Evolutionary conservation across 768 basidiomycete species (phyloP), one percentile per base, ranked within the genome.

Genomic region (Cubamyces sp.): DNA sequence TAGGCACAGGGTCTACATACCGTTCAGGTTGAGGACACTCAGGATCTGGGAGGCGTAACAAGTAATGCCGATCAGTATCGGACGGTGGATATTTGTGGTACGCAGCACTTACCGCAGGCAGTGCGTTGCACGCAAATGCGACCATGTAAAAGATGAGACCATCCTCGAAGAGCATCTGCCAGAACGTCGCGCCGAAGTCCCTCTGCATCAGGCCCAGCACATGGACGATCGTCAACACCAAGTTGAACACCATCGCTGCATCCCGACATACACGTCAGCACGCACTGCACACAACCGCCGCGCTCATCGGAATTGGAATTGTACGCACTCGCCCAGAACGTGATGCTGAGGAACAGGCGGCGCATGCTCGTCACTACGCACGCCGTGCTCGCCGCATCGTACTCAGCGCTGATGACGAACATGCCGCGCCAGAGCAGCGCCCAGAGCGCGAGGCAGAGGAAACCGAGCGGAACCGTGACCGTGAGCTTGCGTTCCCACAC

Each of bases 181-280:
- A 88, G n/a, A 91, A 77, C 61, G 80, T 84, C 4, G 84, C 86
- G 48, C 82, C 77, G 5, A 79, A 76, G 19, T 84, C 81, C 66
- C 80, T 78, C 25, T 66, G 68, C 54, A 64, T 69, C 28, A 90
- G 77, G 1, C 84, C 82, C 25, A 83, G 64, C 12, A 82, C 77
- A 0, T 86, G 87, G 64, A 85, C 81, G 14, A 79, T 66, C 23
- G 88, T 75, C 62, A 90, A 86, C 41, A 82, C 73, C 30, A 87
- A 78, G 67, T 90, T 87, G 66, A 89, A 90, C 28, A 74, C 82
- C 87, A 90, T 88, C 3, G 88, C 88, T 90, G 47, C n/a, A 53
- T 26, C 53, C 62, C 42, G 49, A 34, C 40, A 30, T 51, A 57
- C 46, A 62, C 61, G 39, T 54, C 43, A 49, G 53, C 26, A 54